Percentiles rank a stretch among this genome's conserved stretches.
Conservation (phyloP, 352 stramenopile genomes). For the Phytopythium montanum region DNA sequence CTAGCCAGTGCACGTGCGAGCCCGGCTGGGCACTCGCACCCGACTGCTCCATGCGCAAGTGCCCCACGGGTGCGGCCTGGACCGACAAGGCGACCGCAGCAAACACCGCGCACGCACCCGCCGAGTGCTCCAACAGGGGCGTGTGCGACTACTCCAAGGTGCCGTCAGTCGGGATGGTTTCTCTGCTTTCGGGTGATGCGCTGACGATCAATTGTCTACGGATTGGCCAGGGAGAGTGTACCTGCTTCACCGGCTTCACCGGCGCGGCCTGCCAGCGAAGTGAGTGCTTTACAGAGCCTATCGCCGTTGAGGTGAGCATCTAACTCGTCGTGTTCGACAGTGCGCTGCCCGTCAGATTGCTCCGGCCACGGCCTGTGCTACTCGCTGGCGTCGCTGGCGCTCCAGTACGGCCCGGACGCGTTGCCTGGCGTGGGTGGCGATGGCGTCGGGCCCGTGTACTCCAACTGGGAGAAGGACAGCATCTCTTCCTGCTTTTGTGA, state of each 20-base stretch:
- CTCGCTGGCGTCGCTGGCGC: constrained; percentile 40
- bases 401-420: constrained; percentile 46
- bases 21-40: constrained; percentile 51
- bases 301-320: too few species aligned
- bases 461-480: constrained; percentile 84
- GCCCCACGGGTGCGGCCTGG: constrained; percentile 67
- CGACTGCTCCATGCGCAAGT: constrained; percentile 71
- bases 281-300: constrained; percentile 17
- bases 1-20: constrained; percentile 69
- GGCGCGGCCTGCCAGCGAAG: constrained; percentile 56
- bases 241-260: constrained; percentile 52
- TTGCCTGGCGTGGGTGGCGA: constrained; percentile 27
- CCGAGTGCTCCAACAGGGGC: constrained; percentile 64
- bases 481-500: constrained; percentile 82
- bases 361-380: constrained; percentile 64
- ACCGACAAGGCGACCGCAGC: constrained; percentile 68
- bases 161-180: neutral
- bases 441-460: constrained; percentile 54
- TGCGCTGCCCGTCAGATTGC: constrained; percentile 54
- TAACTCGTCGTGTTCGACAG: too few species aligned
- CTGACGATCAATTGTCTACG: neutral
- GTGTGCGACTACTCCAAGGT: constrained; percentile 61
- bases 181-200: neutral
- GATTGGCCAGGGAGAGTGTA: constrained; percentile 40
- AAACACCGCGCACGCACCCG: constrained; percentile 45